These are phyloP conservation scores for Centaurea solstitialis DNA, from an alignment of 129 eudicot genomes.

Conservation along the genomic window DNA sequence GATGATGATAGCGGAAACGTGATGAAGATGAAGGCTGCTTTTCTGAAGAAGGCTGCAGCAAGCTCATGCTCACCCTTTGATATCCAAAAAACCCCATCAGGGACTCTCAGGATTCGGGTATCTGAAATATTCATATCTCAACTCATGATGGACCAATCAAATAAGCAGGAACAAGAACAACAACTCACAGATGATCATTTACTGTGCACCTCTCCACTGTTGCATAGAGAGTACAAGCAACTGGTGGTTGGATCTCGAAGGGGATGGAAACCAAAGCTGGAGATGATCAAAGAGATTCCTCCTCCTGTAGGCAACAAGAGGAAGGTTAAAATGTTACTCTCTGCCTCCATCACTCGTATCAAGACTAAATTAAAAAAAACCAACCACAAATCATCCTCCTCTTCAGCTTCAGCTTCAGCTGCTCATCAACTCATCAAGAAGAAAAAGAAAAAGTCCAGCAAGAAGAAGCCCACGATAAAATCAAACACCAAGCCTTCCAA, in stretches of 20 bases:
- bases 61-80: constrained; percentile 44
- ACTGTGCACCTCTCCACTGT: constrained; percentile 57
- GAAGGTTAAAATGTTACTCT: constrained; percentile 34
- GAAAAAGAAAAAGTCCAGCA: constrained; percentile 16
- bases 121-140: constrained; percentile 54
- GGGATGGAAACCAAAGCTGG: constrained; percentile 71
- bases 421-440: not conserved
- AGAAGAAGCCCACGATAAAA: constrained; percentile 1
- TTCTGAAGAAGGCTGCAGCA: constrained; percentile 33
- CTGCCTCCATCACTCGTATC: constrained; percentile 31
- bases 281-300: constrained; percentile 49
- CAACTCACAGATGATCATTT: not conserved
- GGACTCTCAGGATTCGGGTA: constrained; percentile 41
- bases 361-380: constrained; percentile 33
- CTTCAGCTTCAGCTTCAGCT: not conserved
- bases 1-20: not conserved
- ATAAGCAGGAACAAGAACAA: not conserved
- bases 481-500: constrained; percentile 19
- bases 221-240: constrained; percentile 56
- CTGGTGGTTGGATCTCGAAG: constrained; percentile 44
- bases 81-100: constrained; percentile 52
- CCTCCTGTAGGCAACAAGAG: constrained; percentile 24
- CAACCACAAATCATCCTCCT: constrained; percentile 1
- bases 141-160: constrained; percentile 30
- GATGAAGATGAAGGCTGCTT: constrained; percentile 33